Base-by-base conservation (phyloP, 106 monocot genomes). In the Posidonia australis region DNA sequence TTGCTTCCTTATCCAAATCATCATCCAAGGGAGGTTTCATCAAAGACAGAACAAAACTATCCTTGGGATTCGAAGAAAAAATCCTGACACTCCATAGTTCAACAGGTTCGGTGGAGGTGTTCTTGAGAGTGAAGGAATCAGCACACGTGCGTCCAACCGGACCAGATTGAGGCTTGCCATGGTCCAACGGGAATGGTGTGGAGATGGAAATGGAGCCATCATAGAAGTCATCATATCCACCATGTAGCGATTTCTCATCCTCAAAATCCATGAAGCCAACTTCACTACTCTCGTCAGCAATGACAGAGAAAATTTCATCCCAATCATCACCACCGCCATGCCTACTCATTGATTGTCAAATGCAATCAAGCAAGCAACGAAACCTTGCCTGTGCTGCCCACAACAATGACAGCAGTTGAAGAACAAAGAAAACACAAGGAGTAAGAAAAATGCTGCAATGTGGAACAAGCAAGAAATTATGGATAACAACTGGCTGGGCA, bases 71-170 rank as follows among this genome's bases (percentile, higher is more conserved):
- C 0, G 91, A 91, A 31, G 85, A 84, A 73, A 82, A 91, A 48
- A 98, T 98, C 67, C 77, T 78, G 23, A 91, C 72, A 67, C 98
- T 78, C 98, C 98, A 98, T 13, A 98, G 36, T 0, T 91, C 85
- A 18, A 87, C 69, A 9, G 87, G 73, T 10, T 98, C 91, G 3
- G 31, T 11, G 1, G 83, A 81, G 48, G 75, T 83, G 67, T 98
- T 98, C 54, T 51, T 76, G 5, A 98, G 72, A 13, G 12, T 65
- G 54, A 98, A 79, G 0, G 66, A 26, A 62, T 83, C 84, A 3
- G 77, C 72, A 31, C 72, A 67, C 13, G 75, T 83, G 67, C 85
- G 77, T 17, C 87, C 83, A 24, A 91, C n/a, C 6, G 87, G 69
- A 46, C 67, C 79, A 11, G 98, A 85, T 25, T 73, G 87, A 20